Evolutionary conservation across 768 basidiomycete species (phyloP), one percentile per base, ranked within the genome.

Genomic region (Boletus barrowsii): DNA sequence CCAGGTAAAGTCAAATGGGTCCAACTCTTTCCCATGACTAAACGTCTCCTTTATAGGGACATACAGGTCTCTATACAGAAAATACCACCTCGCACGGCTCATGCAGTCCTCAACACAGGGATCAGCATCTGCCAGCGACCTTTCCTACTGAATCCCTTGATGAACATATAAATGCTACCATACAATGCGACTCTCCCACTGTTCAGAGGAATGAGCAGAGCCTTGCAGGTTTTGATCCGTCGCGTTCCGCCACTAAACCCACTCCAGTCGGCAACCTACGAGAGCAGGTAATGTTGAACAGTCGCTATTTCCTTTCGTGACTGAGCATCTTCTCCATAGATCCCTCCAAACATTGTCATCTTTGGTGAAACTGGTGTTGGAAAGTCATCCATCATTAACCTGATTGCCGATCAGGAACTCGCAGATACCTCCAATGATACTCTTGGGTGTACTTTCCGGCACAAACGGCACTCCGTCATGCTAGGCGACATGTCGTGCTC

Each of bases 321-420:
- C 18, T 45, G 44, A 45, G 30, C 3, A 20, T 45, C 18, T 45
- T 42, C 30, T 7, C 10, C 18, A 32, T 32, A 45, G 30, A 17
- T 8, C 10, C 10, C n/a, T 18, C 43, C 53, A 33, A 57, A 57
- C 30, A 41, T 57, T 9, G 15, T 57, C 13, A 44, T 57, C 5
- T 54, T 42, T 22, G 52, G 55, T 14, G 52, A 56, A 43, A 9
- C 40, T 1, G 43, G 44, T 3, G 55, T 49, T 14, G 55, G 55
- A 2, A 58, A 58, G 18, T 47, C 46, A 4, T 57, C 57, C 32
- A 5, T 59, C 15, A 53, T 57, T 13, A 59, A 59, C 47, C 26
- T 59, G 22, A 52, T 59, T 17, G 46, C 55, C 0, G 55, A 46
- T 7, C 35, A 13, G 15, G 29, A 43, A 4, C 10, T 18, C 7